phyloP scores from a whole-genome alignment of 1,284 basidiomycete genomes.

The Apiotrichum brassicae region DNA sequence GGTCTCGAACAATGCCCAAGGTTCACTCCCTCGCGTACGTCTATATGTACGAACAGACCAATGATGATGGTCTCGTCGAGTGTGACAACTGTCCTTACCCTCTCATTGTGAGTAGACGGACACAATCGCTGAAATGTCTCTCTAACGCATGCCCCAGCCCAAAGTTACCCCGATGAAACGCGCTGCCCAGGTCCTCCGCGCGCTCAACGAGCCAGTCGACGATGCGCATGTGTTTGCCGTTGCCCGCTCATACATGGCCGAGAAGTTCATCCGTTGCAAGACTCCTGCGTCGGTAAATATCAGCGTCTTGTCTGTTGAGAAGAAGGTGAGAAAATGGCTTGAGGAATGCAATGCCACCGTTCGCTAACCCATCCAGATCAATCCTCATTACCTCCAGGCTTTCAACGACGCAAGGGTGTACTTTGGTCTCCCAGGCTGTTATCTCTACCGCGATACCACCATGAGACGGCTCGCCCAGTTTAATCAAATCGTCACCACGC shows the following conservation, averaged over 20 bases:
- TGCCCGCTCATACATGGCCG: background rate
- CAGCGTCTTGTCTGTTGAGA: background rate
- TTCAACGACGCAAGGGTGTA: background rate
- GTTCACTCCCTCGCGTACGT: background rate
- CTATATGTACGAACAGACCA: background rate
- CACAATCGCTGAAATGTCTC: background rate
- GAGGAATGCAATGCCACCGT: too few relatives aligned
- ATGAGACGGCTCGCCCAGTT: background rate
- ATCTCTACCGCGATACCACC: background rate
- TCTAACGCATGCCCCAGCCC: background rate
- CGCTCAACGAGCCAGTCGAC: background rate
- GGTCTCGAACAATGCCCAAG: too few relatives aligned
- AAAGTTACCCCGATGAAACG: conserved; percentile 1
- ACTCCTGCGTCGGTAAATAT: background rate
- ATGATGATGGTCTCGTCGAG: background rate
- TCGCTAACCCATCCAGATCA: background rate
- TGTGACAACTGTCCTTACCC: background rate
- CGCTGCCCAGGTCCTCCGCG: background rate
- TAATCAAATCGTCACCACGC: background rate
- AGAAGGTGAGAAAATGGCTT: background rate
- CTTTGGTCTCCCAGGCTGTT: background rate
- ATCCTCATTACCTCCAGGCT: background rate
- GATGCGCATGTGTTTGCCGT: background rate
- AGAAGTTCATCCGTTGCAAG: background rate
- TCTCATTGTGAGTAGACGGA: background rate